Conservation (phyloP, 2,329 filamentous ascomycete genomes). For the Sporothrix euskadiensis region DNA sequence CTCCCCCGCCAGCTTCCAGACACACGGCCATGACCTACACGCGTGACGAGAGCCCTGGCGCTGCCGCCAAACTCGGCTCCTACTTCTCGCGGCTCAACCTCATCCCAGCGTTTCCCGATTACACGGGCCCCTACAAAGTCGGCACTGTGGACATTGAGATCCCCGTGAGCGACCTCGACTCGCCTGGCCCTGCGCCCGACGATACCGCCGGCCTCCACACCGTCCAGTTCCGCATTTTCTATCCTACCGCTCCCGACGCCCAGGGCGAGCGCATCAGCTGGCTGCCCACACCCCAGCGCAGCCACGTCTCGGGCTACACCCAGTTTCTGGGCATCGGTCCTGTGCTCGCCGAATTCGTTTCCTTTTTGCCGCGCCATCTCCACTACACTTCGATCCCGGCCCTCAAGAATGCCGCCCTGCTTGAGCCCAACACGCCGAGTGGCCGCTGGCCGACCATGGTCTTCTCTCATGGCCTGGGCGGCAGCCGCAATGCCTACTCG, state of each 20-base stretch:
- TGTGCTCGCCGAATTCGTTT: constrained; percentile 59
- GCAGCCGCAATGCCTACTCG: constrained; percentile 81
- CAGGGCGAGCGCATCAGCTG: constrained; percentile 66
- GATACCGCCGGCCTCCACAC: constrained; percentile 64
- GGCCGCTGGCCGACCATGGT: constrained; percentile 76
- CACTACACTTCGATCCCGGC: constrained; percentile 73
- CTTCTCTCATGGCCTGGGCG: constrained; percentile 84
- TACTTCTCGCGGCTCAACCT: constrained; percentile 63
- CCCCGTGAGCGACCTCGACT: constrained; percentile 60
- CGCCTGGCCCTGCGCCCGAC: constrained; percentile 55
- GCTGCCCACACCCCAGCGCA: constrained; percentile 75
- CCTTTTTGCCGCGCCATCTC: constrained; percentile 69
- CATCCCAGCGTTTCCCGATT: constrained; percentile 70
- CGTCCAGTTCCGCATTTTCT: constrained; percentile 79
- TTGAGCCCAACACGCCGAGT: constrained; percentile 49
- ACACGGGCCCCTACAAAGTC: constrained; percentile 75
- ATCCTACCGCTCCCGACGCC: constrained; percentile 62
- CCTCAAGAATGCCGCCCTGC: constrained; percentile 67
- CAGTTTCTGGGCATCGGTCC: constrained; percentile 69
- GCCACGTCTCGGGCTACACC: constrained; percentile 73
- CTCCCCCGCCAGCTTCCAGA: neutral
- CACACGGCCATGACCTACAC: neutral
- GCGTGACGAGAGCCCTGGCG: neutral
- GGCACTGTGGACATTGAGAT: constrained; percentile 81
- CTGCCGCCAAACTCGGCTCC: constrained; percentile 44